phyloP scores from a whole-genome alignment of 73 alveolate species.

The Stentor roeselii region DNA sequence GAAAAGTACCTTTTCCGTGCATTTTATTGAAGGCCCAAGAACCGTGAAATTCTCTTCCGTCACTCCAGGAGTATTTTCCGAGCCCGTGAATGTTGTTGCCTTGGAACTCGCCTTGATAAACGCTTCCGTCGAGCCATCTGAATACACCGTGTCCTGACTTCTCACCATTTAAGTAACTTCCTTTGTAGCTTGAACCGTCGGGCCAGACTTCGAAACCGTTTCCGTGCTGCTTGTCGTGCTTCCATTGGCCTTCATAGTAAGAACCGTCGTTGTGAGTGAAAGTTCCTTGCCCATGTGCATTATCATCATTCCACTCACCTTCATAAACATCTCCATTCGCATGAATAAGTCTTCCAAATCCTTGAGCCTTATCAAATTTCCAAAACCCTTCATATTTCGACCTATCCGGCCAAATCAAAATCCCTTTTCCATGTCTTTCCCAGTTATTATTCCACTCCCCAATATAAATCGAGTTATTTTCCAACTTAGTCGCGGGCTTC shows the following conservation, averaged over 20 bases:
- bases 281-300: constrained; percentile 75
- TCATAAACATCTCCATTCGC: no score
- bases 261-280: constrained; percentile 59
- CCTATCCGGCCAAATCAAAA: no score
- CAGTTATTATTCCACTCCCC: no score
- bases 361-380: constrained; percentile 33
- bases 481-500: no score
- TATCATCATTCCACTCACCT: constrained; percentile 47
- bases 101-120: constrained; percentile 44
- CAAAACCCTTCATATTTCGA: constrained; percentile 40
- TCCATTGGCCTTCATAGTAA: constrained; percentile 74
- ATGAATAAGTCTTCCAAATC: constrained; percentile 29
- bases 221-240: constrained; percentile 46
- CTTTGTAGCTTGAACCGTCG: constrained; percentile 65
- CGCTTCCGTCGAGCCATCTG: constrained; percentile 57
- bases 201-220: constrained; percentile 27
- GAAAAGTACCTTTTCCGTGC: constrained; percentile 61
- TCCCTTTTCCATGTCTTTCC: no score
- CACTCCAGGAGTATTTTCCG: constrained; percentile 44
- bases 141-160: constrained; percentile 61
- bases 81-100: constrained; percentile 37
- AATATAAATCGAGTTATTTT: no score
- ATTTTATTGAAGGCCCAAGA: constrained; percentile 54
- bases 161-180: constrained; percentile 52
- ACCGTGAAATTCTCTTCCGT: constrained; percentile 55